Evolutionary conservation across 768 basidiomycete species (phyloP).

Genomic region (Crucibulum laeve): DNA sequence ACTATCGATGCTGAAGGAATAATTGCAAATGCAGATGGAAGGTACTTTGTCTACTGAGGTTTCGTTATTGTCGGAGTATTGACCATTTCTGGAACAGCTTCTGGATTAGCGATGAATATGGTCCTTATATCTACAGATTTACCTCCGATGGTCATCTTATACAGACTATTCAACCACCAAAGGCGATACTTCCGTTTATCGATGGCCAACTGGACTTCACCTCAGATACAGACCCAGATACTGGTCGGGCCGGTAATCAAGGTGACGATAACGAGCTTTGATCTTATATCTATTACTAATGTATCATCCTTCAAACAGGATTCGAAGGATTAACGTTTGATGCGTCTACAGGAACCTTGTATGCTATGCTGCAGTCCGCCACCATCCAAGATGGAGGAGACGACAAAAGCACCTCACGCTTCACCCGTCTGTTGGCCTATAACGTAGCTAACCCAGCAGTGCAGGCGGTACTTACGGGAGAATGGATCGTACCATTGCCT

Average conservation of each 20-base stretch:
- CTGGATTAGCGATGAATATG: constrained; percentile 70
- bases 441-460: constrained; percentile 33
- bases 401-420: constrained; percentile 40
- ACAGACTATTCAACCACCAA: constrained; percentile 54
- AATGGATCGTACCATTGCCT: constrained; percentile 59
- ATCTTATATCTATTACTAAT: neutral
- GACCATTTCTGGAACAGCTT: constrained; percentile 27
- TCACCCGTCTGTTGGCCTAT: constrained; percentile 54
- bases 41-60: constrained; percentile 25
- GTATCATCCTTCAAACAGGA: constrained; percentile 27
- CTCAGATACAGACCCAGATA: constrained; percentile 37
- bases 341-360: constrained; percentile 41
- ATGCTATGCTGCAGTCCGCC: constrained; percentile 60
- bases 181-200: constrained; percentile 48
- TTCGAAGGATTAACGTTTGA: constrained; percentile 59
- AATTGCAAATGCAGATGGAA: constrained; percentile 53
- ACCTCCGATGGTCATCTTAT: constrained; percentile 41
- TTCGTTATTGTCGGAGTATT: neutral
- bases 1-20: constrained; percentile 58
- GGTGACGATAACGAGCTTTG: constrained; percentile 21
- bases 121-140: constrained; percentile 60
- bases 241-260: constrained; percentile 53
- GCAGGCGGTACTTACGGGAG: constrained; percentile 40
- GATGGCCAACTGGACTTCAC: constrained; percentile 51
- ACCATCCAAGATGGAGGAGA: constrained; percentile 60